Percentiles rank a stretch among this genome's conserved stretches.
Evolutionary conservation across 2,329 filamentous ascomycete species (phyloP).

Genomic region (Pseudogymnoascus sp.): DNA sequence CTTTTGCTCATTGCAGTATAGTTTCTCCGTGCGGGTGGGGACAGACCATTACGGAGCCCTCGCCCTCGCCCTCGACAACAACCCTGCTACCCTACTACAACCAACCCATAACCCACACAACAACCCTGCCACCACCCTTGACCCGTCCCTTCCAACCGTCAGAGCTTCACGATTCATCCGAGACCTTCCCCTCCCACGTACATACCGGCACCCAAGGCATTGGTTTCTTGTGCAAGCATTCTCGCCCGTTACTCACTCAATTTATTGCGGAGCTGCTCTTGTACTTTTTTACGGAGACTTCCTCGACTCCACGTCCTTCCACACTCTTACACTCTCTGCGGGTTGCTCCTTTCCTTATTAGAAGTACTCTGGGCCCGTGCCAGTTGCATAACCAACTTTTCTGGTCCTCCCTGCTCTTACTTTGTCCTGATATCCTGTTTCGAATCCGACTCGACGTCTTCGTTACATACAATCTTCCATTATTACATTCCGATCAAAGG

Average conservation of each 20-base stretch:
- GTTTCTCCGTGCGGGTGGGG: not conserved
- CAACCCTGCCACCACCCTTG: not conserved
- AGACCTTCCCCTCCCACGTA: not conserved
- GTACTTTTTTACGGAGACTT: not conserved
- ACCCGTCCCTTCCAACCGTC: not conserved
- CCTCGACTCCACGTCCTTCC: not conserved
- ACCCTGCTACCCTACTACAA: not conserved
- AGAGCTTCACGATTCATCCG: conserved; percentile 6
- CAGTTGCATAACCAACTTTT: conserved; percentile 6
- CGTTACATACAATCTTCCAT: not conserved
- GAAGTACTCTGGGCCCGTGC: conserved; percentile 4
- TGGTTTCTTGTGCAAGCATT: conserved; percentile 2
- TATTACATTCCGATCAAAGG: conserved; percentile 2
- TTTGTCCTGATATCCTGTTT: not conserved
- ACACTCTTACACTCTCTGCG: not conserved
- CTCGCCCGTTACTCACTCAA: not conserved
- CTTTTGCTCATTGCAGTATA: not conserved
- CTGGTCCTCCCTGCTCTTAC: not conserved
- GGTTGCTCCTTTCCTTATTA: conserved; percentile 5
- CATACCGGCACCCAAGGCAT: conserved; percentile 4
- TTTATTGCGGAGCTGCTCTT: not conserved
- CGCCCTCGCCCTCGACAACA: not conserved
- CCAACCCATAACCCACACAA: too few species aligned
- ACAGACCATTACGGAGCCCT: not conserved
- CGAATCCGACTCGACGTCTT: conserved; percentile 4